These are phyloP conservation scores for Pseudopithomyces maydicus DNA, from an alignment of 2,329 filamentous ascomycete species.

Conservation along the genomic window DNA sequence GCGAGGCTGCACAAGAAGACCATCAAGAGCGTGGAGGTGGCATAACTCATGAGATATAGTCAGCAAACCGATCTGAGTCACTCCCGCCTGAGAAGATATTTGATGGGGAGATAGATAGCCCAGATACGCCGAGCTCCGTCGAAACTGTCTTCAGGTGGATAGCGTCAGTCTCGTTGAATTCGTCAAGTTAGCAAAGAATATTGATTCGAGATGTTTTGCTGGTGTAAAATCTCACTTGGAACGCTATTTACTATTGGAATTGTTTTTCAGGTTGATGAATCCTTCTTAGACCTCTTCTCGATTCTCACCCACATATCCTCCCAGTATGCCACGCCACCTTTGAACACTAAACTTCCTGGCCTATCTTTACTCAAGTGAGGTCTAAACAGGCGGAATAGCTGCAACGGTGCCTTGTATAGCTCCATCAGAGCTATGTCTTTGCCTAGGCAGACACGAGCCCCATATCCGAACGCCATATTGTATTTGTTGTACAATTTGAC, in stretches of 20 bases:
- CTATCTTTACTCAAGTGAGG: slow-evolving; percentile 32
- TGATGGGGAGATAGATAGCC: no score
- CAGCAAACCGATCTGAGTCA: no score
- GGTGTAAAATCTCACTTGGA: no score
- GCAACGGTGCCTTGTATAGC: slow-evolving; percentile 51
- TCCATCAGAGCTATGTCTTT: slow-evolving; percentile 60
- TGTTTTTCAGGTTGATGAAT: no score
- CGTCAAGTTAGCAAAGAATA: no score
- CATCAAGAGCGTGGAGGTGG: slow-evolving; percentile 27
- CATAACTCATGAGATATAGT: slow-evolving; percentile 8
- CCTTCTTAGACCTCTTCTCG: slow-evolving; percentile 14
- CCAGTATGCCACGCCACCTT: slow-evolving; percentile 51
- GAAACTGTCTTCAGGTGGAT: no score
- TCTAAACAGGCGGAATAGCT: slow-evolving; percentile 51
- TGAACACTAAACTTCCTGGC: slow-evolving; percentile 46
- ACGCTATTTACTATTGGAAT: no score
- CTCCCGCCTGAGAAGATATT: no score
- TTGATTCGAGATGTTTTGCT: no score
- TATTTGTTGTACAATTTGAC: slow-evolving; percentile 53
- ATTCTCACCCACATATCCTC: slow-evolving; percentile 49
- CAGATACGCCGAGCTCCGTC: no score
- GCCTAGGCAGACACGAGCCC: slow-evolving; percentile 55
- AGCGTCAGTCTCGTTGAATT: no score
- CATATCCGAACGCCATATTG: slow-evolving; percentile 58
- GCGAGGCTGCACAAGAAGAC: slow-evolving; percentile 35